phyloP scores from a whole-genome alignment of 257 asterid genomes.

The Solanum neorickii region DNA sequence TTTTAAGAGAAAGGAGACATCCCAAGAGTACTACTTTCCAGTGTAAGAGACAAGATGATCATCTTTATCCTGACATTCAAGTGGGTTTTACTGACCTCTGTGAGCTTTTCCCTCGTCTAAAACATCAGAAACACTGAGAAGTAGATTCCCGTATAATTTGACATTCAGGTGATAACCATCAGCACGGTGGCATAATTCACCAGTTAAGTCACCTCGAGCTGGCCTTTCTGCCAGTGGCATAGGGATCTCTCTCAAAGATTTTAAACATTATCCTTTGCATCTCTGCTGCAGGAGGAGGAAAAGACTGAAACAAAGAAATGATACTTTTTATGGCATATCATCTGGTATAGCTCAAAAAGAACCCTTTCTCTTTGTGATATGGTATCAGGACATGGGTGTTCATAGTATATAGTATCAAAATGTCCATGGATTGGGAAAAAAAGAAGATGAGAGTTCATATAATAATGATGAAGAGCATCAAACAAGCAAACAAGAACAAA shows the following conservation, averaged over 20 bases:
- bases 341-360: slow-evolving; percentile 6
- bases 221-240: slow-evolving; percentile 89
- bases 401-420: neutral
- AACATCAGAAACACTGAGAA: slow-evolving; percentile 86
- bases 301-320: slow-evolving; percentile 43
- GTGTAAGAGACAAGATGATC: neutral
- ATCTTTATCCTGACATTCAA: neutral
- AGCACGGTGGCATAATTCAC: slow-evolving; percentile 97
- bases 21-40: neutral
- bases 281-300: slow-evolving; percentile 78
- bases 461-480: neutral
- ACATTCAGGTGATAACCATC: slow-evolving; percentile 94
- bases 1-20: neutral
- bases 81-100: slow-evolving; percentile 57
- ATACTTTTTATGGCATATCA: slow-evolving; percentile 3
- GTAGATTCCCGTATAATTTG: slow-evolving; percentile 78
- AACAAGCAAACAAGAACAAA: neutral
- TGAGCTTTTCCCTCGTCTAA: slow-evolving; percentile 96
- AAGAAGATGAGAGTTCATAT: neutral
- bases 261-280: slow-evolving; percentile 73
- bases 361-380: neutral
- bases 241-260: slow-evolving; percentile 73
- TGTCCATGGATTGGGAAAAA: neutral
- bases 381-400: neutral
- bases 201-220: slow-evolving; percentile 95